Conservation (phyloP, 2,329 filamentous ascomycete species). For the Fusarium sp. region DNA sequence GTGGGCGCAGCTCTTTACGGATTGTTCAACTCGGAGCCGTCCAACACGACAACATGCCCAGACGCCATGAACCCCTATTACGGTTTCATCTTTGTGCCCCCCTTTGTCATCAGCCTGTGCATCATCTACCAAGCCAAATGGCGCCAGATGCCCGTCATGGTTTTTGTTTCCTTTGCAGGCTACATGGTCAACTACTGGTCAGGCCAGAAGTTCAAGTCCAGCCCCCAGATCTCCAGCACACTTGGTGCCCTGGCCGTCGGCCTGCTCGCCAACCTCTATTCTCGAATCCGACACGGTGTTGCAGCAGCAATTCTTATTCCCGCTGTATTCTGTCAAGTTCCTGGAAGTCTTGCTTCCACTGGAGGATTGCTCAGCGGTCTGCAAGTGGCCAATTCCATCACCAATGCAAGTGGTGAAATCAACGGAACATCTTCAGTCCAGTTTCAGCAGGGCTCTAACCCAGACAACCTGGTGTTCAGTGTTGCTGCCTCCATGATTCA, state of each 20-base stretch:
- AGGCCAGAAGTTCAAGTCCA: constrained; percentile 73
- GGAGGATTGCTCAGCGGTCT: constrained; percentile 62
- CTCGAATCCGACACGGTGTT: constrained; percentile 67
- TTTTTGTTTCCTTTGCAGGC: constrained; percentile 77
- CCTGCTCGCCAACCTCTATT: constrained; percentile 82
- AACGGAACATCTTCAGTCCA: constrained; percentile 53
- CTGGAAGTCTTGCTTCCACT: constrained; percentile 62
- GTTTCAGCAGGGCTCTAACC: constrained; percentile 36
- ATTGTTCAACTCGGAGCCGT: constrained; percentile 68
- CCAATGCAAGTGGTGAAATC: constrained; percentile 53
- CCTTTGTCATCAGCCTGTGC: constrained; percentile 79
- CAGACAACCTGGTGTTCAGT: constrained; percentile 59
- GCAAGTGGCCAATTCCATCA: constrained; percentile 59
- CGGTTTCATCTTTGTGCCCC: constrained; percentile 79
- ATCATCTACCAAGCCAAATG: constrained; percentile 86
- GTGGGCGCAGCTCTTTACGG: constrained; percentile 75
- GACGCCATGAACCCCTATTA: constrained; percentile 59
- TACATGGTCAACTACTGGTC: constrained; percentile 84
- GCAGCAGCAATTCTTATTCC: constrained; percentile 62
- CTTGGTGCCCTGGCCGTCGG: constrained; percentile 83
- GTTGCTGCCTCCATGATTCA: constrained; percentile 66
- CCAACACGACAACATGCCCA: constrained; percentile 58
- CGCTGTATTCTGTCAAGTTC: constrained; percentile 64
- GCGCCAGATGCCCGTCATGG: constrained; percentile 84
- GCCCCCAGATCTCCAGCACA: constrained; percentile 81